Base-by-base conservation (phyloP, 805 yeast genomes). In the Blastobotrys chiropterorum region DNA sequence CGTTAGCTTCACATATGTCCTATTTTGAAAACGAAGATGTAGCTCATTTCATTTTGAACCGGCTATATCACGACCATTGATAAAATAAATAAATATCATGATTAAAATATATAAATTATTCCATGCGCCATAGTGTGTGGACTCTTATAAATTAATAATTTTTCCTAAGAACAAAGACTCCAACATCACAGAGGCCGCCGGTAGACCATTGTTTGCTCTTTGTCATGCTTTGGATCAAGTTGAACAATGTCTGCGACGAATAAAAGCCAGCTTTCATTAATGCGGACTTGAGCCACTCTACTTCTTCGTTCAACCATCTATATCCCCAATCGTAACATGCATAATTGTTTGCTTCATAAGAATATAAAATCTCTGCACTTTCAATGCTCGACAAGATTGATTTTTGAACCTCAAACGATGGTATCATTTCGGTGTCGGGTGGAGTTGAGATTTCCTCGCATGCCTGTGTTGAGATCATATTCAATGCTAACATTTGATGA, bases 11-110 rank as follows among this genome's bases (percentile, higher is more conserved):
- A 0, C 99, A 92, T 67, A 81, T 87, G 13, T 81, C 88, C 46
- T 92, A 92, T 66, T 84, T 92, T 64, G 96, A 89, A 63, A 95
- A 89, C 59, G 76, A 81, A 48, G 90, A 90, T 61, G 82, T 92
- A 38, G 90, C 95, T 0, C 85, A 84, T 0, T 90, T 92, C 59
- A 66, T 92, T 3, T 67, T 90, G 63, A 74, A 53, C 46, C 30
- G 40, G 8, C 22, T 53, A 14, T 47, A 47, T 26, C 13, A 14
- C 19, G 16, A 16, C 16, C 19, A 39, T 6, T 16, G 11, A 26
- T 6, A 6, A 26, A 44, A 15, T 21, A 20, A 14, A 19, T 41
- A 41, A 48, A 42, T 41, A 48, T 30, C 15, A 30, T n/a, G 44
- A 26, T 15, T 49, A 20, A 20, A n/a, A 47, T 45, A 26, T 48